A percentile compares a stretch with the other conserved stretches of the same genome.
Evolutionary conservation across 208 protist species (phyloP).

Genomic region (Ichthyophonus hoferi): DNA sequence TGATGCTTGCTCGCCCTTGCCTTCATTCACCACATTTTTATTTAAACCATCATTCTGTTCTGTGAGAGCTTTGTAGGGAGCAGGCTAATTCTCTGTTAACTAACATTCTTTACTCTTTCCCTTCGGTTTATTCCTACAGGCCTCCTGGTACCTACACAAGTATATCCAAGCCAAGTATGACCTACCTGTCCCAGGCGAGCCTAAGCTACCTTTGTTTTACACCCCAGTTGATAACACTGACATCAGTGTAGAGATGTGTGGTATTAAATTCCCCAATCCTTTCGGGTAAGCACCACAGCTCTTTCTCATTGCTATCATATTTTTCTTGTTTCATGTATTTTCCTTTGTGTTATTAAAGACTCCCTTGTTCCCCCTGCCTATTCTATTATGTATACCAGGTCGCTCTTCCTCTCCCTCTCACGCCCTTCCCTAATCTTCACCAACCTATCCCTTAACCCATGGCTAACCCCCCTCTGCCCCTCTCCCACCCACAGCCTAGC

Average conservation of each 20-base stretch:
- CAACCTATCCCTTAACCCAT: too few relatives aligned
- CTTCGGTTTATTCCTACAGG: too few relatives aligned
- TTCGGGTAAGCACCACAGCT: conserved; percentile 58
- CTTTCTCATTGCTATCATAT: not conserved
- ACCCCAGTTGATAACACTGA: conserved; percentile 75
- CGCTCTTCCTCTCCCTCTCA: too few relatives aligned
- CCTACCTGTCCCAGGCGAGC: conserved; percentile 48
- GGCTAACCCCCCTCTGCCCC: too few relatives aligned
- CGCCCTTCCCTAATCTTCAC: too few relatives aligned
- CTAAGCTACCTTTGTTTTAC: conserved; percentile 69
- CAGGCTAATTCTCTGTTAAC: not conserved
- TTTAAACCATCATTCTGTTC: too few relatives aligned
- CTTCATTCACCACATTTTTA: too few relatives aligned
- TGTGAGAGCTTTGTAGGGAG: too few relatives aligned
- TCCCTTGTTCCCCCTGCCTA: not conserved
- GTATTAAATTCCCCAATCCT: conserved; percentile 79
- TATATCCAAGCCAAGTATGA: conserved; percentile 66
- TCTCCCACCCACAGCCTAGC: conserved; percentile 72
- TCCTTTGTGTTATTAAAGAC: not conserved
- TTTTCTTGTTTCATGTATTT: conserved; percentile 16
- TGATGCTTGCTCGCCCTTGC: too few relatives aligned
- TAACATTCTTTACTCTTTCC: not conserved
- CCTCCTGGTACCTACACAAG: conserved; percentile 72
- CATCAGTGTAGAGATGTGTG: conserved; percentile 67
- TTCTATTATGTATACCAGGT: too few relatives aligned